These are phyloP conservation scores for Fraxinus americana DNA, from an alignment of 257 asterid species.

Conservation along the genomic window DNA sequence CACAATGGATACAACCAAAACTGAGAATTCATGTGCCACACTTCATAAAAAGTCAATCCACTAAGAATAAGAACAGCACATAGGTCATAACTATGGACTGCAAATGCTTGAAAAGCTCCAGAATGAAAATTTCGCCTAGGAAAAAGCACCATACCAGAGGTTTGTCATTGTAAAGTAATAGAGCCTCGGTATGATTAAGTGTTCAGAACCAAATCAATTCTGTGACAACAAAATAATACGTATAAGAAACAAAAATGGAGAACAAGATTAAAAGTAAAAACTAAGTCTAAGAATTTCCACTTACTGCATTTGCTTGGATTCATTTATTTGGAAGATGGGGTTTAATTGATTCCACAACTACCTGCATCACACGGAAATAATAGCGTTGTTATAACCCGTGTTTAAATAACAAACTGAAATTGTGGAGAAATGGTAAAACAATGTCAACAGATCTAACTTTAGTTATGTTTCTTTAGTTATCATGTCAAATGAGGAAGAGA, in stretches of 20 bases:
- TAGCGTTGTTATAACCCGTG: not conserved
- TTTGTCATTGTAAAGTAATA: slow-evolving; percentile 13
- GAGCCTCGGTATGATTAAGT: slow-evolving; percentile 24
- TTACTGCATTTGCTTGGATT: slow-evolving; percentile 26
- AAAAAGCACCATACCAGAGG: slow-evolving; percentile 17
- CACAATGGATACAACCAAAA: slow-evolving; percentile 20
- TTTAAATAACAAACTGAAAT: slow-evolving; percentile 16
- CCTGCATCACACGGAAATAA: slow-evolving; percentile 49
- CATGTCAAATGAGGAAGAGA: not conserved
- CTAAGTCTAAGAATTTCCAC: slow-evolving; percentile 26
- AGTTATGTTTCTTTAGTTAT: not conserved
- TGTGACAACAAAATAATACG: slow-evolving; percentile 13
- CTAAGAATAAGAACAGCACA: slow-evolving; percentile 21
- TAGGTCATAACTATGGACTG: not conserved
- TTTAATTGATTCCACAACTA: slow-evolving; percentile 91
- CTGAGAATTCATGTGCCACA: slow-evolving; percentile 19
- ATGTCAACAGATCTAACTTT: not conserved
- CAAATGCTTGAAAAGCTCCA: slow-evolving; percentile 9
- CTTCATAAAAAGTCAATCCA: slow-evolving; percentile 21
- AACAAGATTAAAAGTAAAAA: not conserved
- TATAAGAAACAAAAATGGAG: slow-evolving; percentile 14
- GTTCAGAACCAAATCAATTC: not conserved
- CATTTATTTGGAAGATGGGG: slow-evolving; percentile 70
- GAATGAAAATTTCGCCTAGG: slow-evolving; percentile 7
- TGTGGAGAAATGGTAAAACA: slow-evolving; percentile 1